A percentile compares a stretch with the other conserved stretches of the same genome.
Conservation (phyloP, 805 yeast species). For the Myxozyma geophila region DNA sequence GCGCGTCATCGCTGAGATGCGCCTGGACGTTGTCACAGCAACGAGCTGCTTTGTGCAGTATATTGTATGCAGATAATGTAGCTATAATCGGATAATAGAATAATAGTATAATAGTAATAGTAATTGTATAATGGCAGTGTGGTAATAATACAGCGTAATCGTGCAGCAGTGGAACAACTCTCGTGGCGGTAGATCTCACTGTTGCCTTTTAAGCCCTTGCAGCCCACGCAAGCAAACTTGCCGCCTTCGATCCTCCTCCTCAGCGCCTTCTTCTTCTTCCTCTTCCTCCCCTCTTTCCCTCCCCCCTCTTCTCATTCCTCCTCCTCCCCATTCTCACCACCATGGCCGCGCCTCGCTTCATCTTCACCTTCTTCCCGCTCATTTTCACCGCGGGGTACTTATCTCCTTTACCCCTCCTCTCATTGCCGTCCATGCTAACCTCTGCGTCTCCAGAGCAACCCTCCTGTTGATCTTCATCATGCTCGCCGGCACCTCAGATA, state of each 20-base stretch:
- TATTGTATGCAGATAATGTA: too few relatives aligned
- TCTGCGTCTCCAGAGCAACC: conserved; percentile 47
- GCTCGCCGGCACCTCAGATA: conserved; percentile 63
- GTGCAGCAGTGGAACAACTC: neutral
- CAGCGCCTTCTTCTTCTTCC: neutral
- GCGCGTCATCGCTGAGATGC: neutral
- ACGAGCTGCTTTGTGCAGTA: neutral
- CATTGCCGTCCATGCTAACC: conserved; percentile 9
- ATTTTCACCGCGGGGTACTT: conserved; percentile 36
- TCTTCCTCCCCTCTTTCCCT: neutral
- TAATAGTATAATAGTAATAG: too few relatives aligned
- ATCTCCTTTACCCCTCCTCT: neutral
- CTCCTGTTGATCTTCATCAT: conserved; percentile 64
- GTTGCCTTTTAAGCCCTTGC: neutral
- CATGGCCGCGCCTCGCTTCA: conserved; percentile 15
- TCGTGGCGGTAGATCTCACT: neutral
- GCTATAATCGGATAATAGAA: too few relatives aligned
- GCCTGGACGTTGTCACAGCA: conserved; percentile 8
- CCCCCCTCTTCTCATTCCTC: conserved; percentile 1
- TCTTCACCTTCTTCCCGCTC: conserved; percentile 28
- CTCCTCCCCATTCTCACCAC: neutral
- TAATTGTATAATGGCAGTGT: too few relatives aligned
- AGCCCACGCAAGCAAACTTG: neutral
- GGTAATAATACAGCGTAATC: too few relatives aligned
- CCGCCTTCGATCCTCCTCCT: neutral